Conservation (phyloP, 306 rosid species). For the Cucumis sativus region DNA sequence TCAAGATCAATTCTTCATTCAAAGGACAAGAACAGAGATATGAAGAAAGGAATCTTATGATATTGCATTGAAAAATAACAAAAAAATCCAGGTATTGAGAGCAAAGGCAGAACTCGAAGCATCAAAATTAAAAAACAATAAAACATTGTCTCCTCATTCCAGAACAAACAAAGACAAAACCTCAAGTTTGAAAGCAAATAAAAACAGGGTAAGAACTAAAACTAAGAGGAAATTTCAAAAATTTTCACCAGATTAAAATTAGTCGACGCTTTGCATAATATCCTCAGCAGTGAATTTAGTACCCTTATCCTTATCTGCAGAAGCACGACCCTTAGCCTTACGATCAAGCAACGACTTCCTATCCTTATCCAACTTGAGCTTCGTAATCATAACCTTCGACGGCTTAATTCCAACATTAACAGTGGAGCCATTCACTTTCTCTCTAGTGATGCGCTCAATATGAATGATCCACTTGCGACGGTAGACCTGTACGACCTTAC, state of each 20-base stretch:
- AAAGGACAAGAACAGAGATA: not conserved
- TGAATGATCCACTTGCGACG: constrained; percentile 96
- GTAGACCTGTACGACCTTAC: constrained; percentile 82
- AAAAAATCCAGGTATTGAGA: not conserved
- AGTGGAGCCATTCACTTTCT: constrained; percentile 94
- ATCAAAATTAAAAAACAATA: not conserved
- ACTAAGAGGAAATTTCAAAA: not conserved
- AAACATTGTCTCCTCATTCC: not conserved
- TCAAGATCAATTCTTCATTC: not conserved
- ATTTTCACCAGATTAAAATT: constrained; percentile 6
- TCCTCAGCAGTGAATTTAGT: constrained; percentile 90
- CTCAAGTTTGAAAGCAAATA: not conserved
- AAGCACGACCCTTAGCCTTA: constrained; percentile 92
- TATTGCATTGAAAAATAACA: not conserved
- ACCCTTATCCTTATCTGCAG: constrained; percentile 91
- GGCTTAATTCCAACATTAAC: constrained; percentile 88
- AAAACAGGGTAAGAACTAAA: not conserved
- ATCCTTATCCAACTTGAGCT: constrained; percentile 82
- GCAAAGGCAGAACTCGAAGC: not conserved
- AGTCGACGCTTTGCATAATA: constrained; percentile 79
- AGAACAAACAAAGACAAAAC: not conserved
- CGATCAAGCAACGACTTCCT: constrained; percentile 79
- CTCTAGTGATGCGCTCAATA: constrained; percentile 84
- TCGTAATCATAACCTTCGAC: constrained; percentile 62
- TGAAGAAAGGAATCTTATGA: not conserved